phyloP scores from a whole-genome alignment of 495 filamentous ascomycete species.

The Neurospora sublineolata region DNA sequence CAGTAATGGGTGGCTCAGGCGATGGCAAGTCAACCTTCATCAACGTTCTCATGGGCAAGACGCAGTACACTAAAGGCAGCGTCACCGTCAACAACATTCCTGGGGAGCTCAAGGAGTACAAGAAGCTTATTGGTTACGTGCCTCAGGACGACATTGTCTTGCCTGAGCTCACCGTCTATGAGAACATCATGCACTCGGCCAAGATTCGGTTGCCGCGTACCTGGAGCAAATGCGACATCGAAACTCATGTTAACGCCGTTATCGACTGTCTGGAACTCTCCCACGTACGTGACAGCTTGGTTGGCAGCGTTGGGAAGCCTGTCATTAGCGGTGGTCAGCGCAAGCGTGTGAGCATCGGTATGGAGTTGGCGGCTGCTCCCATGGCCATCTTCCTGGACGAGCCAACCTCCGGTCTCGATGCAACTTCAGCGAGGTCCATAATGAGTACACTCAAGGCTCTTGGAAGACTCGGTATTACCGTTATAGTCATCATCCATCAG shows the following conservation, averaged over 20 bases:
- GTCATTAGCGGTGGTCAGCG: slow-evolving; percentile 39
- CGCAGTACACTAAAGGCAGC: slow-evolving; percentile 27
- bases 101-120: slow-evolving; percentile 35
- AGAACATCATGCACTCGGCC: slow-evolving; percentile 45
- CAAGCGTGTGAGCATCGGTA: slow-evolving; percentile 42
- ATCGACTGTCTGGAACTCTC: slow-evolving; percentile 34
- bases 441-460: slow-evolving; percentile 39
- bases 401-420: slow-evolving; percentile 54
- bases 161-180: slow-evolving; percentile 39
- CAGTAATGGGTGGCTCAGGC: slow-evolving; percentile 40
- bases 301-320: slow-evolving; percentile 32
- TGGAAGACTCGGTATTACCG: slow-evolving; percentile 33
- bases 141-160: slow-evolving; percentile 42
- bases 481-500: slow-evolving; percentile 37
- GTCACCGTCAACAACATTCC: slow-evolving; percentile 38
- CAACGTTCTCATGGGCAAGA: slow-evolving; percentile 41
- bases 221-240: slow-evolving; percentile 27
- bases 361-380: slow-evolving; percentile 54
- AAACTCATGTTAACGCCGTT: slow-evolving; percentile 32
- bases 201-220: slow-evolving; percentile 33
- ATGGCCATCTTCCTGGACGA: slow-evolving; percentile 56
- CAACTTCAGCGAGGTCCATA: slow-evolving; percentile 50
- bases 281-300: slow-evolving; percentile 31
- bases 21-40: slow-evolving; percentile 42
- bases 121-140: slow-evolving; percentile 45